Evolutionary conservation across 345 rosid genomes (phyloP).

Genomic region (Odontarrhena argentea): DNA sequence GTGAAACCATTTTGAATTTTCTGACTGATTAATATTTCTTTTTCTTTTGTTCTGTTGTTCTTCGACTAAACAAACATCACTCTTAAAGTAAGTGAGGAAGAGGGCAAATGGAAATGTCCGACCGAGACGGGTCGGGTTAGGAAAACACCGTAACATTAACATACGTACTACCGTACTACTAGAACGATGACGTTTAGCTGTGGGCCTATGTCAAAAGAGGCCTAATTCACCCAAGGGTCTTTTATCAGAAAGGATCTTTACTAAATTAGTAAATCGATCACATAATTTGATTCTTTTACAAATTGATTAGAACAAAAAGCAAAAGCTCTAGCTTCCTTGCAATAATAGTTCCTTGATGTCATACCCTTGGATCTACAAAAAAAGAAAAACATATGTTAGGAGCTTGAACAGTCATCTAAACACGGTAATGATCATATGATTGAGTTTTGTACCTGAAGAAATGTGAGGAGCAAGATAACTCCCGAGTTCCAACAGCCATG

Average conservation of each 20-base stretch:
- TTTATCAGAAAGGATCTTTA: too few relatives aligned
- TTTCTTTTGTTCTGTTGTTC: background rate
- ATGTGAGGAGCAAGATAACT: conserved; percentile 77
- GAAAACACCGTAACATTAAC: background rate
- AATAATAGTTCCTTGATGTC: conserved; percentile 72
- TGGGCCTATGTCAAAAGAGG: background rate
- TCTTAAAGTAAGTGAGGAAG: conserved; percentile 24
- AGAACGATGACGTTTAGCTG: background rate
- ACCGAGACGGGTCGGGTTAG: conserved; percentile 22
- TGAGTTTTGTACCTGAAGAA: conserved; percentile 67
- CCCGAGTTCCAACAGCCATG: conserved; percentile 93
- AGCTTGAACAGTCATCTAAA: background rate
- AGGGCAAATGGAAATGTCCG: conserved; percentile 43
- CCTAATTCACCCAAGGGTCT: background rate
- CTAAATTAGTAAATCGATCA: too few relatives aligned
- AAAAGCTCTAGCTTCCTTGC: conserved; percentile 48
- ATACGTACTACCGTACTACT: background rate
- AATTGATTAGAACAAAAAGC: too few relatives aligned
- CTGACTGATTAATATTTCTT: background rate
- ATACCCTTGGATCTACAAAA: conserved; percentile 74
- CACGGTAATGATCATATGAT: background rate
- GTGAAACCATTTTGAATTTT: conserved; percentile 45
- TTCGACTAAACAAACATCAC: conserved; percentile 9
- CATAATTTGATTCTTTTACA: too few relatives aligned
- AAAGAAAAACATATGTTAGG: conserved; percentile 9